Evolutionary conservation across 2,329 filamentous ascomycete genomes (phyloP).

Genomic region (Fusarium succisae): DNA sequence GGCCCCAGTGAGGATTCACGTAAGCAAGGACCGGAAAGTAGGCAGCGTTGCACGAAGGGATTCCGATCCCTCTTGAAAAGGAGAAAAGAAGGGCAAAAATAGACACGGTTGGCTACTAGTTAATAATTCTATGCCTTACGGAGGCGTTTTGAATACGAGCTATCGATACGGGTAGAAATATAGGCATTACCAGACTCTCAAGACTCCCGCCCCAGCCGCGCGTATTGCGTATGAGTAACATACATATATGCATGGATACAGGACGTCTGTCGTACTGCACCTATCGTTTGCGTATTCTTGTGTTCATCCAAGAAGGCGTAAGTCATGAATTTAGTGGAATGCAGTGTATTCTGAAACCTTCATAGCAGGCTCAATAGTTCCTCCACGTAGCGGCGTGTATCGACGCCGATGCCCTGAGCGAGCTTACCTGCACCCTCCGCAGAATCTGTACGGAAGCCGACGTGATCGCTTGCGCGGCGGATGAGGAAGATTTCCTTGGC

Average conservation of each 20-base stretch:
- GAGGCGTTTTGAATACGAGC: constrained; percentile 17
- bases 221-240: neutral
- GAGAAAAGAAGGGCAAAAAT: neutral
- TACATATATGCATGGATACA: neutral
- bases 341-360: neutral
- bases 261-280: neutral
- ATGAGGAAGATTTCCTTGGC: constrained; percentile 71
- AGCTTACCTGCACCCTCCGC: constrained; percentile 67
- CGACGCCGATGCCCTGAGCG: constrained; percentile 78
- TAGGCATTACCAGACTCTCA: constrained; percentile 2
- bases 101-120: neutral
- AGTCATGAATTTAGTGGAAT: constrained; percentile 17
- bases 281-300: neutral
- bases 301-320: neutral
- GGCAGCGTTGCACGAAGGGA: neutral
- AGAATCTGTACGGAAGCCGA: constrained; percentile 51
- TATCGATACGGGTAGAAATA: constrained; percentile 18
- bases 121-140: neutral
- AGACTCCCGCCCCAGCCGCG: neutral
- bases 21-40: neutral
- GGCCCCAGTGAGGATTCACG: neutral
- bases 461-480: constrained; percentile 67
- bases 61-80: neutral
- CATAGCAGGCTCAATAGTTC: constrained; percentile 69
- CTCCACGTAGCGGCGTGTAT: constrained; percentile 80